Evolutionary conservation across 73 alveolate genomes (phyloP).

Genomic region (Stentor roeselii): DNA sequence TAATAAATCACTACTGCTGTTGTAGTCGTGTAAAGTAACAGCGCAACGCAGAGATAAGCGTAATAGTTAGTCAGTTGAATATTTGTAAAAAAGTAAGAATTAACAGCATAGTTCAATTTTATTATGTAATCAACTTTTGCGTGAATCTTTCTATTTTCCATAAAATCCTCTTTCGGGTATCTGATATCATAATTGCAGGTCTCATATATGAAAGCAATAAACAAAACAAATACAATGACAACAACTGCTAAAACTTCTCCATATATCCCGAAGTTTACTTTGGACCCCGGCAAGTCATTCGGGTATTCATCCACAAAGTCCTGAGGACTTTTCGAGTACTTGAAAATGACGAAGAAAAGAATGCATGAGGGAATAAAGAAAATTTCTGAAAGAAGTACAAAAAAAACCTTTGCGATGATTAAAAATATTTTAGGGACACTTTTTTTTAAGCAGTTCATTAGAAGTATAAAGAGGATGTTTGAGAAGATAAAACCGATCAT

Average conservation of each 20-base stretch:
- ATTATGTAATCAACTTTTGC: background rate
- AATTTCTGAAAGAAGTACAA: background rate
- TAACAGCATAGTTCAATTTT: too few relatives aligned
- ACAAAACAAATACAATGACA: too few relatives aligned
- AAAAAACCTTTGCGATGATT: background rate
- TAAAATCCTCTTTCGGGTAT: background rate
- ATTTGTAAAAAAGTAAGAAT: background rate
- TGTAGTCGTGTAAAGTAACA: background rate
- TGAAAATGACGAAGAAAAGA: background rate
- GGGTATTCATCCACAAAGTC: background rate
- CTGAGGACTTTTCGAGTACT: background rate
- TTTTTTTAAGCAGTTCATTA: background rate
- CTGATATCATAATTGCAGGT: background rate
- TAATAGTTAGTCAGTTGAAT: background rate
- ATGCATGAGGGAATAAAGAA: background rate
- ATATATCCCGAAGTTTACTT: background rate
- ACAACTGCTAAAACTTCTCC: background rate
- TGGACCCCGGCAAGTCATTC: background rate
- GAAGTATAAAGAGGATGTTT: background rate
- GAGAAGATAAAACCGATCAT: too few relatives aligned
- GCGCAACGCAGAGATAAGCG: background rate
- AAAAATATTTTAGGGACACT: background rate
- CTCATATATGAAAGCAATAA: background rate
- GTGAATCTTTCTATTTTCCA: background rate
- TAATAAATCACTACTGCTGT: background rate